Percentiles rank a stretch among this genome's conserved stretches.
Conservation (phyloP, 805 yeast species). For the Wickerhamomyces xylosicus region DNA sequence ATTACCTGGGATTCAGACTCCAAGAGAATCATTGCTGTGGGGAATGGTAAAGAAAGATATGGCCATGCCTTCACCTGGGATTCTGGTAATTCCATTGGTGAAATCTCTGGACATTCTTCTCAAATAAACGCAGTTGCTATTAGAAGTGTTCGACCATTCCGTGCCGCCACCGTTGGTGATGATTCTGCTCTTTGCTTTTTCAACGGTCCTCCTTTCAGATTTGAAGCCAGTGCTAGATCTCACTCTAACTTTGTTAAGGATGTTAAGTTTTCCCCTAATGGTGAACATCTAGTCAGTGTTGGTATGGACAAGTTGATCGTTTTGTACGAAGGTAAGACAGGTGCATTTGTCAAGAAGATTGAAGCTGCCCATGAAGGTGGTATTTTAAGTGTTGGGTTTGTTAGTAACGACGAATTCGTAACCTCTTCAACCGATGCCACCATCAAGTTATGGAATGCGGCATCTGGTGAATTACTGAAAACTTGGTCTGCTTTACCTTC, state of each 20-base stretch:
- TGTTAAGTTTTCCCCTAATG: conserved; percentile 76
- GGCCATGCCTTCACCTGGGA: conserved; percentile 94
- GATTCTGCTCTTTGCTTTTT: conserved; percentile 78
- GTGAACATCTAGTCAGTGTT: conserved; percentile 62
- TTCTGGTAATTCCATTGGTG: conserved; percentile 95
- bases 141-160: conserved; percentile 74
- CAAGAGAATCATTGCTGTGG: conserved; percentile 83
- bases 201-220: conserved; percentile 92
- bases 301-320: conserved; percentile 77
- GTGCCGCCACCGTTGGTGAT: conserved; percentile 89
- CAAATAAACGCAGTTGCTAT: conserved; percentile 77
- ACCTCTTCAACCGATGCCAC: conserved; percentile 81
- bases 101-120: conserved; percentile 85
- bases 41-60: conserved; percentile 83
- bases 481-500: conserved; percentile 34
- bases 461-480: conserved; percentile 29
- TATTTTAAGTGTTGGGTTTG: conserved; percentile 70
- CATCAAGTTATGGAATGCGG: conserved; percentile 55
- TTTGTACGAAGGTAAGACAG: conserved; percentile 80
- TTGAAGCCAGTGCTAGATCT: conserved; percentile 59
- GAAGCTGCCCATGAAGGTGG: conserved; percentile 60
- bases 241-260: conserved; percentile 68
- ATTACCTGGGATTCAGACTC: conserved; percentile 90
- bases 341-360: conserved; percentile 53
- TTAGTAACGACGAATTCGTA: conserved; percentile 47